Percentiles rank a stretch among this genome's conserved stretches.
These are phyloP conservation scores for Penicillium verrucosum DNA, from an alignment of 2,329 filamentous ascomycete species.

Conservation along the genomic window DNA sequence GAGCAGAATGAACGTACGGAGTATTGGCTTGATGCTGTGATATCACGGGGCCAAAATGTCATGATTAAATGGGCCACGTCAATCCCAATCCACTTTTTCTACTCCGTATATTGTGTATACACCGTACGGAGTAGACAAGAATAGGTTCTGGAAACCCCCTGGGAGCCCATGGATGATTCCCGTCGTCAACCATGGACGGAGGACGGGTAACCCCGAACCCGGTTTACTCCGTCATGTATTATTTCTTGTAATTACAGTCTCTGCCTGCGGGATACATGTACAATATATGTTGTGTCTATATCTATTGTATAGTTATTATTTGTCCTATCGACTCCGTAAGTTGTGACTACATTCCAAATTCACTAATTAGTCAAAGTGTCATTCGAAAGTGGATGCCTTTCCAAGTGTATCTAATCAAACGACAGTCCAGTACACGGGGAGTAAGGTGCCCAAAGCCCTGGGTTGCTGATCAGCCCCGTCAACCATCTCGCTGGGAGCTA, in stretches of 20 bases:
- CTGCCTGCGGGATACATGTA: no score
- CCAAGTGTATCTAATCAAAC: conserved; percentile 2
- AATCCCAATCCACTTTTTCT: background rate
- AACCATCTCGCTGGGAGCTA: conserved; percentile 3
- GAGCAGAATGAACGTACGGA: background rate
- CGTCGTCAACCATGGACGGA: conserved; percentile 2
- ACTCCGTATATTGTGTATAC: background rate
- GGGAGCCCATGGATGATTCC: background rate
- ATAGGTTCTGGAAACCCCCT: background rate
- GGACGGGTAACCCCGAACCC: background rate
- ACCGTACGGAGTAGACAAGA: background rate
- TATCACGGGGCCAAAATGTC: background rate
- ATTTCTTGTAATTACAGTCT: background rate
- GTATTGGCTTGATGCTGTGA: background rate
- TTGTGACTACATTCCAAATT: background rate
- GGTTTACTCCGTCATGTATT: background rate
- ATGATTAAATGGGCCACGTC: background rate
- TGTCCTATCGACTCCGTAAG: background rate
- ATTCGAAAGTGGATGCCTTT: background rate
- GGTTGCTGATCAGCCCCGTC: conserved; percentile 6
- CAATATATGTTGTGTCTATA: no score
- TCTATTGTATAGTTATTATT: background rate
- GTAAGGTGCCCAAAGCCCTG: conserved; percentile 3
- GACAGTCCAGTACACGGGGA: background rate
- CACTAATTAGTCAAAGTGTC: background rate